Evolutionary conservation across 345 rosid species (phyloP).

Genomic region (Carallia pectinifolia): DNA sequence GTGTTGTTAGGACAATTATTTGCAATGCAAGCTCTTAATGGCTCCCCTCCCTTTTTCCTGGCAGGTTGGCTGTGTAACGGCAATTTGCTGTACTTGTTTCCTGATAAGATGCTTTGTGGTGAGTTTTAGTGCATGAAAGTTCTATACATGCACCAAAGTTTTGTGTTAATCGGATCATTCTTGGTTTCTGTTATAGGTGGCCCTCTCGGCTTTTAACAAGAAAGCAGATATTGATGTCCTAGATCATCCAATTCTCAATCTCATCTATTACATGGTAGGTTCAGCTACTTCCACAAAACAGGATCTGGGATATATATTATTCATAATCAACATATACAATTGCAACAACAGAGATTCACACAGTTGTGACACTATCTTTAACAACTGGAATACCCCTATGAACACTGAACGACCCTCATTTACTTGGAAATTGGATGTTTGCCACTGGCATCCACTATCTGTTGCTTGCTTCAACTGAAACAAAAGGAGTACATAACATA

Average conservation of each 20-base stretch:
- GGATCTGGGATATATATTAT: not conserved
- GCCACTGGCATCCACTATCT: too few relatives aligned
- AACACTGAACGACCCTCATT: too few relatives aligned
- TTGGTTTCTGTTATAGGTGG: conserved; percentile 25
- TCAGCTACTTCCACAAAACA: not conserved
- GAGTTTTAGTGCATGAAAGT: conserved; percentile 22
- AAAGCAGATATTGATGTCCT: conserved; percentile 61
- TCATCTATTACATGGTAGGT: conserved; percentile 61
- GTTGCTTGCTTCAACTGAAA: too few relatives aligned
- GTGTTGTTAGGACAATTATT: too few relatives aligned
- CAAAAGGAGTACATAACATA: too few relatives aligned
- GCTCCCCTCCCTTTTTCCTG: not conserved
- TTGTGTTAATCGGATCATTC: not conserved
- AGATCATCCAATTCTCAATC: conserved; percentile 68
- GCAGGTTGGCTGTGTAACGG: conserved; percentile 82
- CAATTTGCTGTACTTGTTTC: conserved; percentile 71
- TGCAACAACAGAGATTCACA: not conserved
- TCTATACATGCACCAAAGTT: not conserved
- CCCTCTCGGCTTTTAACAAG: conserved; percentile 47
- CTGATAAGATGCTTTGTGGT: conserved; percentile 75
- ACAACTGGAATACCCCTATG: not conserved
- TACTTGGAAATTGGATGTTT: too few relatives aligned
- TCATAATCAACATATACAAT: not conserved
- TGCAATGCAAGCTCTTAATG: not conserved
- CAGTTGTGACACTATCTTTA: not conserved